These are phyloP conservation scores for Coemansia sp. DNA, from an alignment of 192 early-diverging fungal species.

Conservation along the genomic window DNA sequence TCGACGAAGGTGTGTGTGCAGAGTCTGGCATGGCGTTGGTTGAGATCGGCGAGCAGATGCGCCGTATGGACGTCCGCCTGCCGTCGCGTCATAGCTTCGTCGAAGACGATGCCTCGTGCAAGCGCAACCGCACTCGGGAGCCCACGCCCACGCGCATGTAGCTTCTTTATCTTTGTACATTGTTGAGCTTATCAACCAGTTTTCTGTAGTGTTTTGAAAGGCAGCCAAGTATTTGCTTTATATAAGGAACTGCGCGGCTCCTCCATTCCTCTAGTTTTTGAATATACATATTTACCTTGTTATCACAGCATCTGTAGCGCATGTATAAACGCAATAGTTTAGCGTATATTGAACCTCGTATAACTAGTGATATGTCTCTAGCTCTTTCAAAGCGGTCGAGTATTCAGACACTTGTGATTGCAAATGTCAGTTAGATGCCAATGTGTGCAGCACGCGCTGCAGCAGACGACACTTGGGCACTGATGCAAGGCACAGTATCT, in stretches of 20 bases:
- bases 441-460: constrained; percentile 63
- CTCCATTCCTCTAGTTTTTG: too few relatives aligned
- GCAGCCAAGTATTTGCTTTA: not conserved
- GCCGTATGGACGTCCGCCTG: constrained; percentile 26
- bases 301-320: too few relatives aligned
- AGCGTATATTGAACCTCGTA: too few relatives aligned
- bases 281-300: too few relatives aligned
- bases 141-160: constrained; percentile 34
- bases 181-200: not conserved
- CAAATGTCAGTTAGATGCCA: constrained; percentile 67
- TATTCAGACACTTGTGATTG: constrained; percentile 66
- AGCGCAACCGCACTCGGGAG: constrained; percentile 44
- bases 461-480: constrained; percentile 68
- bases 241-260: too few relatives aligned
- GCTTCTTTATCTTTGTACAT: not conserved
- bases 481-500: constrained; percentile 23
- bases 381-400: constrained; percentile 8
- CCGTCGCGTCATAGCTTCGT: not conserved
- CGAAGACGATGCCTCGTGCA: constrained; percentile 23
- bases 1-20: not conserved
- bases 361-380: too few relatives aligned
- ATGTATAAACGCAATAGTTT: too few relatives aligned
- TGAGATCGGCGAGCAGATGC: constrained; percentile 48
- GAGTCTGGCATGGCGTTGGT: constrained; percentile 16
- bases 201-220: too few relatives aligned